These are phyloP conservation scores for cucumber (Cucumis sativus) DNA, from an alignment of 306 rosid species.

Conservation along the genomic window DNA sequence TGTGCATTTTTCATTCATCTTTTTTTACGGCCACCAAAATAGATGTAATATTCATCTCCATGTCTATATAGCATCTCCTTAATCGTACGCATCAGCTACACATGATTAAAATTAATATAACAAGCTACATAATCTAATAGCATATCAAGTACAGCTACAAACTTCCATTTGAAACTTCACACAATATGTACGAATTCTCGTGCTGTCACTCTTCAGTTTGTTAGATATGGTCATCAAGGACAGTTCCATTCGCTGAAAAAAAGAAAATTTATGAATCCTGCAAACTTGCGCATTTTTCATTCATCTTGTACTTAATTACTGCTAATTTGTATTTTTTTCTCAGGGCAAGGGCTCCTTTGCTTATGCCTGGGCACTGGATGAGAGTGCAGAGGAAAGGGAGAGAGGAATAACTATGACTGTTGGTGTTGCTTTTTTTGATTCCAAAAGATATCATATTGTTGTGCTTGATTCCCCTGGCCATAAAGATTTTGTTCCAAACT, in stretches of 20 bases:
- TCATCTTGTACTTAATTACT: conserved; percentile 8
- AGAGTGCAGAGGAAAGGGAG: conserved; percentile 96
- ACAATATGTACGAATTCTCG: too few species aligned
- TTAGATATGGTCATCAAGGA: too few species aligned
- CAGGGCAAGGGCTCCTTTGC: conserved; percentile 98
- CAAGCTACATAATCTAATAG: too few species aligned
- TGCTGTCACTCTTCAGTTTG: too few species aligned
- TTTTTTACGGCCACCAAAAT: neutral
- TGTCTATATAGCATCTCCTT: too few species aligned
- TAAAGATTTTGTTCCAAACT: conserved; percentile 94
- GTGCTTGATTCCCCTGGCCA: conserved; percentile 98
- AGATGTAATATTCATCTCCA: too few species aligned
- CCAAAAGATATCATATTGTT: conserved; percentile 79
- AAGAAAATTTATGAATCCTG: too few species aligned
- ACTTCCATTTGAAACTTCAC: too few species aligned
- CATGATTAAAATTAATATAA: too few species aligned
- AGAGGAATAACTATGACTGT: conserved; percentile 98
- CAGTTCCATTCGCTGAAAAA: too few species aligned
- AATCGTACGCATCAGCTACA: too few species aligned
- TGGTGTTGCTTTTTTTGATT: conserved; percentile 95
- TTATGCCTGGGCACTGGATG: conserved; percentile 98
- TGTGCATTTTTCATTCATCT: conserved; percentile 15
- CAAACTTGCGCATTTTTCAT: conserved; percentile 13
- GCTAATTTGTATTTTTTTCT: conserved; percentile 1
- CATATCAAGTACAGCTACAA: too few species aligned